These are phyloP conservation scores for Skeletonema tropicum DNA, from an alignment of 108 stramenopile species.

Conservation along the genomic window DNA sequence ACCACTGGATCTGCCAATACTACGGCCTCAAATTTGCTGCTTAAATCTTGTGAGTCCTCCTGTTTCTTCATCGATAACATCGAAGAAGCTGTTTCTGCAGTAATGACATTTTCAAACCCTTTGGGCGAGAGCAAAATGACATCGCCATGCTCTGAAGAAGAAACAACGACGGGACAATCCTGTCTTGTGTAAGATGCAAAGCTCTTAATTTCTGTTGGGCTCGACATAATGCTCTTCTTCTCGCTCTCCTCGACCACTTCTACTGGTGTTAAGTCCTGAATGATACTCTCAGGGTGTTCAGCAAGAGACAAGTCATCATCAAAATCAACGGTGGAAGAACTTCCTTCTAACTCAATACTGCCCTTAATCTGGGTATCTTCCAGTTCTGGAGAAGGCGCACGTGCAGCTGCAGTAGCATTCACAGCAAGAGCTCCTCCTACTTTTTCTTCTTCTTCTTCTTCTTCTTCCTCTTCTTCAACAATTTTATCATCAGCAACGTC, in stretches of 20 bases:
- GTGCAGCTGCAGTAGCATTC: neutral
- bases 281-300: neutral
- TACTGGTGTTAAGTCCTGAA: neutral
- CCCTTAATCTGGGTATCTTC: neutral
- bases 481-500: neutral
- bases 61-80: neutral
- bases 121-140: conserved; percentile 14
- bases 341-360: neutral
- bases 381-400: neutral
- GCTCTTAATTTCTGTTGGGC: neutral
- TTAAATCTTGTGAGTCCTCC: conserved; percentile 2
- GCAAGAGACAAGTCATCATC: conserved; percentile 8
- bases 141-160: conserved; percentile 25
- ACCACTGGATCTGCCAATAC: neutral
- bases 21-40: neutral
- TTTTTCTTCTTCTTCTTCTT: neutral
- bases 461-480: neutral
- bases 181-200: neutral
- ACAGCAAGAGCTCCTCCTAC: neutral
- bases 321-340: conserved; percentile 20
- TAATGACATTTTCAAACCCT: neutral
- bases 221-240: conserved; percentile 1
- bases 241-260: neutral
- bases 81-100: neutral
- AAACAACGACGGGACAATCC: conserved; percentile 12